Evolutionary conservation across 2,329 filamentous ascomycete genomes (phyloP), one percentile per base, ranked within the genome.

Genomic region (Aureobasidium sp.): DNA sequence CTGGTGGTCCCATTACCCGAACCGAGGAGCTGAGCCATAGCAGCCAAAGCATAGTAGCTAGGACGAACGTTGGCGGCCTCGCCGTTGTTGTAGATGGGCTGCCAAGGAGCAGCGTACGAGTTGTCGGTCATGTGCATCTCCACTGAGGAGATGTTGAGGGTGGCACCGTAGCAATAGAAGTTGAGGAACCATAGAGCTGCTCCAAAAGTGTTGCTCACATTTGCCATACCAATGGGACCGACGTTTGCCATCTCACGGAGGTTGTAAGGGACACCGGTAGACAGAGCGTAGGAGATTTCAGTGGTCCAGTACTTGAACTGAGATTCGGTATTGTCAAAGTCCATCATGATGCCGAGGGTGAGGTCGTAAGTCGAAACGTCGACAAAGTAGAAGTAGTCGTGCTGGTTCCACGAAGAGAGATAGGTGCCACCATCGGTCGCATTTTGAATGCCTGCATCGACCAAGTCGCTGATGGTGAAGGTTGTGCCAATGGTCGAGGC

Each of bases 51-150:
- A 64, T 81, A 81, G 72, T 82, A 82, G 50, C 76, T 71, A 1
- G 79, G 79, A 29, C 79, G 76, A 10, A 81, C 78, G 65, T 75
- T 76, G 27, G 64, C 55, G 42, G 61, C 20, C n/a, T 61, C 42
- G 17, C 46, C 50, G 29, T 71, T 69, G 5, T 69, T 73, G 32
- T 72, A 76, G 41, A 77, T 71, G 17, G 80, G 80, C 64, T 79
- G 76, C 80, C 80, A 82, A 2, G 79, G 77, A 61, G 75, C 75
- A 7, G 79, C 77, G 66, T 78, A 78, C 64, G 79, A 80, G 69
- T 80, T 80, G 69, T 80, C 78, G 10, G 79, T 82, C 79, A 82
- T 81, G 73, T 82, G 80, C 73, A 82, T 77, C 64, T 80, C 74
- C 2, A 82, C 78, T 9, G 76, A 77, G 0, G 74, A 70, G 57